A percentile compares a stretch with the other conserved stretches of the same genome.
phyloP scores from a whole-genome alignment of 2,329 filamentous ascomycete species.

The Clathrospora elynae region DNA sequence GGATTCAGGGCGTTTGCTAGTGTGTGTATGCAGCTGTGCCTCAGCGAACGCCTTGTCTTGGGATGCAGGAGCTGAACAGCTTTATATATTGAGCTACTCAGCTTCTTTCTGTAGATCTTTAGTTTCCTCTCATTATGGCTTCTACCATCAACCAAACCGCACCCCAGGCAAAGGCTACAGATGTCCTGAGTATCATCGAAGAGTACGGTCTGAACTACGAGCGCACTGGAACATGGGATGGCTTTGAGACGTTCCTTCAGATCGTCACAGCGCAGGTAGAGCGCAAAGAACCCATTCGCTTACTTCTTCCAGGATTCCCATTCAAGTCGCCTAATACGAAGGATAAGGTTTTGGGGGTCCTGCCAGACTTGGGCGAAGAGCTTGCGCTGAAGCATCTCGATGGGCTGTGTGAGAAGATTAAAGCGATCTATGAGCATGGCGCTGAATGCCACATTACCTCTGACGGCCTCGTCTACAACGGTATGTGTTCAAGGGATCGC shows the following conservation, averaged over 20 bases:
- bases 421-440: constrained; percentile 48
- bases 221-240: constrained; percentile 32
- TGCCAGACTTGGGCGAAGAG: constrained; percentile 53
- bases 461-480: constrained; percentile 52
- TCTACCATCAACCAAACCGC: not conserved
- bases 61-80: constrained; percentile 4
- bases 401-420: constrained; percentile 50
- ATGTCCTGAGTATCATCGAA: constrained; percentile 27
- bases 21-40: constrained; percentile 12
- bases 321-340: constrained; percentile 65
- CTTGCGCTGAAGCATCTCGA: constrained; percentile 52
- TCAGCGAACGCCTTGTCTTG: constrained; percentile 6
- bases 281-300: constrained; percentile 26
- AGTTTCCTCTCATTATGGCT: not conserved
- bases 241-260: constrained; percentile 29
- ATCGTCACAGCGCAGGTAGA: constrained; percentile 26
- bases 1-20: not conserved
- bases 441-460: constrained; percentile 52
- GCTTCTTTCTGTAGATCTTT: not conserved
- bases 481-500: constrained; percentile 14
- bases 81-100: not conserved
- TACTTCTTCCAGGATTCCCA: constrained; percentile 62
- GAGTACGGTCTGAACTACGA: constrained; percentile 33
- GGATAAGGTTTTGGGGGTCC: constrained; percentile 59
- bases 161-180: constrained; percentile 17